Evolutionary conservation across 2,329 filamentous ascomycete genomes (phyloP).

Genomic region (Microcyclospora pomicola): DNA sequence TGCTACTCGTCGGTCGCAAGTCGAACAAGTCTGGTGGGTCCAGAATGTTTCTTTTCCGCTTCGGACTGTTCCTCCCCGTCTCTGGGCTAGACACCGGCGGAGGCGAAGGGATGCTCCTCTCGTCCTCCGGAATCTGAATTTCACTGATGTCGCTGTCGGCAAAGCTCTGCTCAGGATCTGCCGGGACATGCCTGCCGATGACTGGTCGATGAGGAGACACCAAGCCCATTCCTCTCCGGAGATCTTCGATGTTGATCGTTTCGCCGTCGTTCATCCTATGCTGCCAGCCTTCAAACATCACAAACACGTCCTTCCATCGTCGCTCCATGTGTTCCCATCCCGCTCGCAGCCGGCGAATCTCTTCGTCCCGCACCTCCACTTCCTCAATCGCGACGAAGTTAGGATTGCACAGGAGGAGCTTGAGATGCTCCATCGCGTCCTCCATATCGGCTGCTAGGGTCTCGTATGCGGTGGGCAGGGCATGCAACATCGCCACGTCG

Average conservation of each 20-base stretch:
- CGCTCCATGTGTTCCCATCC: slow-evolving; percentile 91
- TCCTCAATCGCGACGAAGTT: slow-evolving; percentile 94
- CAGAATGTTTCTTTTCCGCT: slow-evolving; percentile 18
- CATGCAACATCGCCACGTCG: slow-evolving; percentile 25
- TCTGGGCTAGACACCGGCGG: slow-evolving; percentile 3
- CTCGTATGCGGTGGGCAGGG: slow-evolving; percentile 50
- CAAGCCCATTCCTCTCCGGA: slow-evolving; percentile 49
- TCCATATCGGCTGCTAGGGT: slow-evolving; percentile 60
- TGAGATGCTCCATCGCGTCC: slow-evolving; percentile 63
- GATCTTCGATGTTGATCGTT: slow-evolving; percentile 47
- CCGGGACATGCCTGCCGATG: slow-evolving; percentile 1
- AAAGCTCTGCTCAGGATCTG: slow-evolving; percentile 13
- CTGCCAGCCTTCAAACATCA: slow-evolving; percentile 86
- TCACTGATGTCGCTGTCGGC: slow-evolving; percentile 14
- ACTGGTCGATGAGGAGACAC: slow-evolving; percentile 24
- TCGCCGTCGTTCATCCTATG: slow-evolving; percentile 62
- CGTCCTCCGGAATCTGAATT: slow-evolving; percentile 8
- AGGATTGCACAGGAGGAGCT: slow-evolving; percentile 78
- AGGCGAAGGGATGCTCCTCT: slow-evolving; percentile 4
- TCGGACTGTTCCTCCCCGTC: slow-evolving; percentile 9
- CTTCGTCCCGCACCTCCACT: slow-evolving; percentile 80
- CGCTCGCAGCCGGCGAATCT: slow-evolving; percentile 67
- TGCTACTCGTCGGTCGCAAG: slow-evolving; percentile 15
- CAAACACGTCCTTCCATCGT: slow-evolving; percentile 78
- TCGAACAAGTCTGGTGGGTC: slow-evolving; percentile 25